Base-by-base conservation (phyloP, 306 rosid species). In the Sesbania bispinosa region DNA sequence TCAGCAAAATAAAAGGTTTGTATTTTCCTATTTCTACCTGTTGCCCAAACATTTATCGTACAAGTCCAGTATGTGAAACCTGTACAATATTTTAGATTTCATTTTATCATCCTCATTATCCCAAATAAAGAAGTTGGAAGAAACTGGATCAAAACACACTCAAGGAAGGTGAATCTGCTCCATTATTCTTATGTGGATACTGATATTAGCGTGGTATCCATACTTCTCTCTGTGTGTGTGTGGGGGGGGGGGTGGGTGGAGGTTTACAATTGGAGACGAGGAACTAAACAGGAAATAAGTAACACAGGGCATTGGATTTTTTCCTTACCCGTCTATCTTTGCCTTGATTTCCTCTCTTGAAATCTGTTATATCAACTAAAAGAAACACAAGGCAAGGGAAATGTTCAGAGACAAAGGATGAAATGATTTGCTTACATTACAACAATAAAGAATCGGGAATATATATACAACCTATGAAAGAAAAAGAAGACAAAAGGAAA, bases 1-100 rank as follows among this genome's bases (percentile, higher is more conserved):
- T 89, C 67, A 81, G 80, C 86, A 89, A 89, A 78, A 19, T 92
- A 3, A 92, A 89, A 92, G 97, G 97, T 92, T 54, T 75, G 90
- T 68, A 27, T 64, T 68, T 62, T 38, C 71, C 35, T 16, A 18
- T 43, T 41, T 14, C 32, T 7, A 43, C 23, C 2, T 20, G 16
- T 62, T 71, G 9, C 52, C 33, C 30, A 20, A 38, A 57, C 35
- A 48, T 73, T 46, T 39, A 38, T 71, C 45, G n/a, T 41, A 15
- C 29, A 48, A 21, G 23, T 70, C 15, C 59, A 3, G 16, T 6
- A 53, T 41, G 13, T 52, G 47, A 66, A 36, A 36, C 15, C 27
- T 19, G 36, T 64, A 57, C 63, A 24, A 46, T 35, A 46, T 33
- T 64, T 64, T 18, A 6, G 69, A 78, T 55, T 19, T 55, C 57